Evolutionary conservation across 139 green algal species (phyloP), one percentile per base, ranked within the genome.

Genomic region (Yamagishiella unicocca): DNA sequence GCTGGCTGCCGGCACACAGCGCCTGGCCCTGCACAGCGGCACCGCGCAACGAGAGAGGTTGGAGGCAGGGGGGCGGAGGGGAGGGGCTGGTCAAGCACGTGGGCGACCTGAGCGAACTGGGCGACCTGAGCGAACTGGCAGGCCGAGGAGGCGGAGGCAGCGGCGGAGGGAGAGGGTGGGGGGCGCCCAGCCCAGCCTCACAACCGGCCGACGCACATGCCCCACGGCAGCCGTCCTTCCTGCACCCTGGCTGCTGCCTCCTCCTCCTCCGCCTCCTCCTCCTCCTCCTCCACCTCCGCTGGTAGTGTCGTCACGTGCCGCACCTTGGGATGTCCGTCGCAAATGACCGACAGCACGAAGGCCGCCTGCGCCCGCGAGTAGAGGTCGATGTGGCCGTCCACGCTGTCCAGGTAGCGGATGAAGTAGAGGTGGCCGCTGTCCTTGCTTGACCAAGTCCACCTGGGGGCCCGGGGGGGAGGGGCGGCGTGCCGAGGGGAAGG

Each of bases 381-480:
- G 3, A 90, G 84, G 61, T 89, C 88, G 31, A 91, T 87, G 21
- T 83, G 37, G 22, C 76, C 86, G 29, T 87, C 82, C 25, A 72
- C 42, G 27, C 40, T 55, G 33, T 98, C 96, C 54, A 99, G 92
- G 89, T 98, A 98, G 67, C 95, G 95, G 70, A 99, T 95, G 88
- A 99, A 99, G 93, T 99, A 99, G 66, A 95, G 82, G 91, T 99
- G 96, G 9, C 98, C 97, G 33, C 76, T 93, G 92, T 99, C 98
- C 85, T 99, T n/a, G n/a, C n/a, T n/a, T 86, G 24, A 99, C 94
- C 54, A 99, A 93, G 85, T 99, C 98, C 42, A 82, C 90, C 85
- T 92, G 67, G 4, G 7, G 8, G 19, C 19, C 17, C 19, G 58
- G 14, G 24, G n/a, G 58, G n/a, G n/a, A n/a, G n/a, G n/a, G n/a